These are phyloP conservation scores for Phialemonium atrogriseum DNA, from an alignment of 2,329 filamentous ascomycete species.

Conservation along the genomic window DNA sequence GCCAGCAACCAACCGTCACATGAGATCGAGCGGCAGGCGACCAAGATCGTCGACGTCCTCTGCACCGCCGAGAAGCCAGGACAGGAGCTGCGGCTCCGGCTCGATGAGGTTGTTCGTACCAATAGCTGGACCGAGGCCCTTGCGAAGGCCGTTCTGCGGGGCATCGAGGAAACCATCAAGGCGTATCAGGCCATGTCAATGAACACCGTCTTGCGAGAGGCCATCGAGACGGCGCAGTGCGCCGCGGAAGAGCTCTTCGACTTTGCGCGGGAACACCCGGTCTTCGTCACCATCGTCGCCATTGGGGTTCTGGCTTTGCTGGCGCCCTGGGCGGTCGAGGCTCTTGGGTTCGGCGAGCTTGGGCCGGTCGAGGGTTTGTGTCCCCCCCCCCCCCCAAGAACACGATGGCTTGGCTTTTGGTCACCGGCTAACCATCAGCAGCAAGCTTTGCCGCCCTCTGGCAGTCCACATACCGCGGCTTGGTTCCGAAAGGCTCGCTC, in stretches of 20 bases:
- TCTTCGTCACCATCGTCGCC: conserved; percentile 13
- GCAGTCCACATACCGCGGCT: conserved; percentile 26
- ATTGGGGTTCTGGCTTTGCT: conserved; percentile 12
- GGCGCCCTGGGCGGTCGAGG: conserved; percentile 13
- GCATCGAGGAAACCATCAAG: conserved; percentile 11
- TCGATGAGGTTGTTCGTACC: conserved; percentile 5
- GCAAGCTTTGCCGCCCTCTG: conserved; percentile 33
- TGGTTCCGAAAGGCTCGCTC: conserved; percentile 29
- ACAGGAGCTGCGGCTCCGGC: conserved; percentile 6
- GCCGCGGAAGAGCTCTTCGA: conserved; percentile 10
- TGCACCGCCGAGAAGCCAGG: neutral
- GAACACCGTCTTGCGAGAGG: conserved; percentile 11
- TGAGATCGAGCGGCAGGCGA: no score
- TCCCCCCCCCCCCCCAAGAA: neutral
- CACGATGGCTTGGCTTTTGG: neutral
- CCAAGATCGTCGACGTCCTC: neutral
- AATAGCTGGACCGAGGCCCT: conserved; percentile 11
- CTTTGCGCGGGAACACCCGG: conserved; percentile 12
- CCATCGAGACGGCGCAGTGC: conserved; percentile 11
- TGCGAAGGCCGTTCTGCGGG: conserved; percentile 10
- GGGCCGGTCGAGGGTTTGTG: conserved; percentile 3
- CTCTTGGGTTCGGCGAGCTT: conserved; percentile 13
- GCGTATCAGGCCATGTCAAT: conserved; percentile 8
- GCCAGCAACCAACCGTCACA: no score
- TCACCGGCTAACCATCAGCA: no score